phyloP scores from a whole-genome alignment of 1,284 basidiomycete genomes.

The Rhodotorula sp. region DNA sequence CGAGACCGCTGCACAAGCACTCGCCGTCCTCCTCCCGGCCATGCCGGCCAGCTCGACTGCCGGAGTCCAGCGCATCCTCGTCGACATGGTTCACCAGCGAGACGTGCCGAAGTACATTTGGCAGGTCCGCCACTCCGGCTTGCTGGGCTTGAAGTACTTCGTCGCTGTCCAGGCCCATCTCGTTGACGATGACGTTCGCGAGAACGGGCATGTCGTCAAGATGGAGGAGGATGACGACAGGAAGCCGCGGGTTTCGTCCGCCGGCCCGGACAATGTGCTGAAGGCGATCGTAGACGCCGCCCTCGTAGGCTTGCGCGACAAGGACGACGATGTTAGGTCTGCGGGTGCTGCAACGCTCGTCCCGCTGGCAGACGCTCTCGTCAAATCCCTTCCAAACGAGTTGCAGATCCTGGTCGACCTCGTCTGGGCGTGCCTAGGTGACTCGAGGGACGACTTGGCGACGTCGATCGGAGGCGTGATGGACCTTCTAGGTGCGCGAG shows the following conservation, averaged over 20 bases:
- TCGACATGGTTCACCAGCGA: constrained; percentile 91
- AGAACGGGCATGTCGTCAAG: constrained; percentile 41
- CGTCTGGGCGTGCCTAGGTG: constrained; percentile 84
- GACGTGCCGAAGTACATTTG: constrained; percentile 71
- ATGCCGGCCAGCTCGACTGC: constrained; percentile 75
- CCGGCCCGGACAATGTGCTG: constrained; percentile 53
- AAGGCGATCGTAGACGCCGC: constrained; percentile 80
- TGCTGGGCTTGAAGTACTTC: constrained; percentile 96
- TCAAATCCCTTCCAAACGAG: constrained; percentile 63
- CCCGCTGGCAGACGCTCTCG: constrained; percentile 78
- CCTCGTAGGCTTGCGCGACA: constrained; percentile 80
- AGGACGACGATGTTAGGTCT: constrained; percentile 93
- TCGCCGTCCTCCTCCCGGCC: constrained; percentile 82
- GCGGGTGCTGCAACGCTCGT: constrained; percentile 90
- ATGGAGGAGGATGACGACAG: constrained; percentile 35
- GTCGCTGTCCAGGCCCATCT: constrained; percentile 88
- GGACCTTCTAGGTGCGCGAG: constrained; percentile 76
- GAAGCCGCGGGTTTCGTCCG: constrained; percentile 7
- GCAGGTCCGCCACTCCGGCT: constrained; percentile 95
- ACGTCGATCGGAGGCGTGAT: constrained; percentile 96
- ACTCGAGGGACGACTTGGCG: constrained; percentile 95
- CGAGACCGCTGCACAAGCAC: constrained; percentile 91
- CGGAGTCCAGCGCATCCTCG: constrained; percentile 77
- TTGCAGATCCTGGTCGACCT: constrained; percentile 71
- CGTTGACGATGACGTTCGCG: constrained; percentile 53